Evolutionary conservation across 805 yeast genomes (phyloP), one percentile per base, ranked within the genome.

Genomic region (Starmerella kuoi): DNA sequence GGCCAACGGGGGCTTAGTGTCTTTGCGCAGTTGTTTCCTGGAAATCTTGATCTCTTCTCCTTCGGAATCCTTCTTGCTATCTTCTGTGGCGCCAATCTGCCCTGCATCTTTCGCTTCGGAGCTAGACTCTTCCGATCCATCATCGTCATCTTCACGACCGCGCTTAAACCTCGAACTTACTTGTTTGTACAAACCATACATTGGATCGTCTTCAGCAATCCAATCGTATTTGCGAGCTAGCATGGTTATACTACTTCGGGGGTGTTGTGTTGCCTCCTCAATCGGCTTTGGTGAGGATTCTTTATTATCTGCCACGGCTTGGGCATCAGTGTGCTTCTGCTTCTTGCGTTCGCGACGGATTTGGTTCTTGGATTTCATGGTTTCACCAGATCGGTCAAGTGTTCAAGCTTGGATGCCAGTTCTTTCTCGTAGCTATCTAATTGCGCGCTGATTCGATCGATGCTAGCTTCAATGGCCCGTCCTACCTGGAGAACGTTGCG

Each of bases 1-100:
- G 0, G 87, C 74, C 14, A 88, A 59, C 1, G 91, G 72, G 0
- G 84, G 71, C 51, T 78, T 77, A 38, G 69, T 66, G 35, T 60
- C 54, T 46, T 68, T 33, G 73, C 45, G 35, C 36, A 21, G 45
- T 25, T 37, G 38, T 27, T 45, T 44, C n/a, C 37, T 37, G 38
- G 42, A 39, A n/a, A 15, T 9, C 8, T 7, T 19, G 18, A 19
- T 7, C 3, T 39, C 23, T 27, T 9, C 15, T 19, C 15, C n/a
- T 4, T 27, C 14, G 26, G 20, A 25, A 19, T 6, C 4, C 9
- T n/a, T 28, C 28, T 35, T 35, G 31, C 20, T 22, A 4, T 33
- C 21, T 8, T 9, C 23, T 7, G 17, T 22, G 20, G 30, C 11
- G 15, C 8, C 33, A 7, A 11, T 15, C 18, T 15, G 33, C 18